Percentiles rank a stretch among this genome's conserved stretches.
Conservation (phyloP, 208 protist species). For the Naegleria gruberi region DNA sequence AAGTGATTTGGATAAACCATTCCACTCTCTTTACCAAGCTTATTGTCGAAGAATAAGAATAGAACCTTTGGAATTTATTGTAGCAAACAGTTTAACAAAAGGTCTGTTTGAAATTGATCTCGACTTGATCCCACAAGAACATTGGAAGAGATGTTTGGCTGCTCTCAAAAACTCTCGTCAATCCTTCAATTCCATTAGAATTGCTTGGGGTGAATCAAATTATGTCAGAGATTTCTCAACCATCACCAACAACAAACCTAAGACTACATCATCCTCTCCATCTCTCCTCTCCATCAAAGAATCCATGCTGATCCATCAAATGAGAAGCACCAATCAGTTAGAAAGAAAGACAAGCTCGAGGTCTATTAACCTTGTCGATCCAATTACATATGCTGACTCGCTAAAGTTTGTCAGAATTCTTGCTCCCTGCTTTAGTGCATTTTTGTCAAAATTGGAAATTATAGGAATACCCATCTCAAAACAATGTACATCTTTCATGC, state of each 20-base stretch:
- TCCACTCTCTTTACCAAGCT: neutral
- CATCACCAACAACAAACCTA: neutral
- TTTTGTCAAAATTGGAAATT: neutral
- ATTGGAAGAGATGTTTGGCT: neutral
- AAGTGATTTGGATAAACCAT: neutral
- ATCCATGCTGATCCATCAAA: neutral
- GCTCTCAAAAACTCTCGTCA: neutral
- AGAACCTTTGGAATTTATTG: neutral
- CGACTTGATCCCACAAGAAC: neutral
- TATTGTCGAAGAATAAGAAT: neutral
- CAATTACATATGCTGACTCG: neutral
- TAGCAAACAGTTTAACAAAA: neutral
- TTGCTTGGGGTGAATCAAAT: neutral
- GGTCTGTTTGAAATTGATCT: constrained; percentile 1
- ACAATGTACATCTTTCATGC: neutral
- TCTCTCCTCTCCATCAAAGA: neutral
- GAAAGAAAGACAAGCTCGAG: neutral
- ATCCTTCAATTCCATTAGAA: neutral
- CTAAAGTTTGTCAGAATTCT: neutral
- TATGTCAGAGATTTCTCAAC: neutral
- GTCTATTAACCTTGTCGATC: neutral
- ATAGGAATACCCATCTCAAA: neutral
- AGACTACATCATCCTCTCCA: neutral
- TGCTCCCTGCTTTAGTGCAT: neutral
- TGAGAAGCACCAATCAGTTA: neutral